These are phyloP conservation scores for Zygosaccharomyces siamensis DNA, from an alignment of 805 yeast genomes.

Conservation along the genomic window DNA sequence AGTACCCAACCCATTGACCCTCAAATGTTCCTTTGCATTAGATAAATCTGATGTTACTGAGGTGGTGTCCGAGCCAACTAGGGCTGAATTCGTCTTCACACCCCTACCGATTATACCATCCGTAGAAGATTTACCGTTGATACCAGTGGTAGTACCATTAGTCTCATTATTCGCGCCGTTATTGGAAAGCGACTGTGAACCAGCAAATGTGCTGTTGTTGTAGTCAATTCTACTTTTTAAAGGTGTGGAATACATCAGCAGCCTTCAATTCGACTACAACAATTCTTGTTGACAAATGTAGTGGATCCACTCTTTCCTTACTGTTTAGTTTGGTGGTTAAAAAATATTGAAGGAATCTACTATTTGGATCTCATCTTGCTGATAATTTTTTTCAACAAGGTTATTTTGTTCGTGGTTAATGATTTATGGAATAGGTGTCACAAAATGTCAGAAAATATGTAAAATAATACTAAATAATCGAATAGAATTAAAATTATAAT, in stretches of 20 bases:
- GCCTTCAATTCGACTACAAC: conserved; percentile 4
- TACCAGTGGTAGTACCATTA: not conserved
- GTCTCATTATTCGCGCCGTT: conserved; percentile 3
- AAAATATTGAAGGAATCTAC: not conserved
- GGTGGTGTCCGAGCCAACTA: conserved; percentile 4
- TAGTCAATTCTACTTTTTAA: conserved; percentile 31
- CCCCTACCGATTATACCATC: not conserved
- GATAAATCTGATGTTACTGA: conserved; percentile 11
- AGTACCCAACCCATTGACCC: conserved; percentile 31
- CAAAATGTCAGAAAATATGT: conserved; percentile 3
- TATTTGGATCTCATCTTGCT: conserved; percentile 3
- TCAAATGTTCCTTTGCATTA: conserved; percentile 30
- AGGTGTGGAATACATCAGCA: conserved; percentile 34
- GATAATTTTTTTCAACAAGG: conserved; percentile 1
- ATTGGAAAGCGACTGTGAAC: conserved; percentile 14
- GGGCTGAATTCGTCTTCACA: not conserved
- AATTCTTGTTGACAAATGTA: not conserved
- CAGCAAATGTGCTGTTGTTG: conserved; percentile 20
- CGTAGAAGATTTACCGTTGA: not conserved
- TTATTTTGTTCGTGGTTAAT: not conserved
- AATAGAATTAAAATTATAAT: not conserved
- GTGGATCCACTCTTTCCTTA: not conserved
- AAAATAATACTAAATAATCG: not conserved
- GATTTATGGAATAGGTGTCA: not conserved
- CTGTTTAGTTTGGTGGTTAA: not conserved